Percentiles rank a stretch among this genome's conserved stretches.
Evolutionary conservation across 345 rosid genomes (phyloP).

Genomic region (Pistacia integerrima): DNA sequence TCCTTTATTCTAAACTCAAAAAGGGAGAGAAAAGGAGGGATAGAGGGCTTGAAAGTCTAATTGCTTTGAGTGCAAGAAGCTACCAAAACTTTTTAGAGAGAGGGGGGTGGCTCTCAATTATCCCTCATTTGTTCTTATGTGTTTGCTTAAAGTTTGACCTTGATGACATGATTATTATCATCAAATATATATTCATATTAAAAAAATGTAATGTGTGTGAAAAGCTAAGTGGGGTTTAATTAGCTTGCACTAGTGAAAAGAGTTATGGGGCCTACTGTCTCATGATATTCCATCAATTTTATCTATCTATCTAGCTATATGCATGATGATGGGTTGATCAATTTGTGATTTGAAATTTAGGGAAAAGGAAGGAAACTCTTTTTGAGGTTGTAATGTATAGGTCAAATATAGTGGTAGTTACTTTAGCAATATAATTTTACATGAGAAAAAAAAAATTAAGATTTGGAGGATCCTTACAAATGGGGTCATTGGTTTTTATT

Average conservation of each 20-base stretch:
- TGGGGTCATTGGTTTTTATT: slow-evolving; percentile 30
- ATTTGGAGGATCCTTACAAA: slow-evolving; percentile 16
- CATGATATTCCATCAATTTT: slow-evolving; percentile 55
- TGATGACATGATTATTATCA: slow-evolving; percentile 37
- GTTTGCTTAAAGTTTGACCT: slow-evolving; percentile 77
- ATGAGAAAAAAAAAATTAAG: background rate
- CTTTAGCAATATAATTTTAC: slow-evolving; percentile 18
- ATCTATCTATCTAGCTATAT: background rate
- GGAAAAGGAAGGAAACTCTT: slow-evolving; percentile 18
- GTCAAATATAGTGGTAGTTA: slow-evolving; percentile 15
- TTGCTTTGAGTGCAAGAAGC: slow-evolving; percentile 77
- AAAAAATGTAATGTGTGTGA: slow-evolving; percentile 16
- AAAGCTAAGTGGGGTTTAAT: slow-evolving; percentile 47
- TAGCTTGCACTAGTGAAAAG: slow-evolving; percentile 72
- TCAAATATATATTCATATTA: background rate
- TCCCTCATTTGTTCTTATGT: slow-evolving; percentile 44
- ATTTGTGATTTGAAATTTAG: slow-evolving; percentile 26
- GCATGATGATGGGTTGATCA: slow-evolving; percentile 35
- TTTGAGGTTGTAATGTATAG: slow-evolving; percentile 19
- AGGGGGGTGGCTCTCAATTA: slow-evolving; percentile 32
- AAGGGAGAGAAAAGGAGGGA: background rate
- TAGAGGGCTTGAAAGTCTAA: slow-evolving; percentile 37
- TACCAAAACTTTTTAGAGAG: slow-evolving; percentile 51
- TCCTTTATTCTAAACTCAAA: slow-evolving; percentile 38
- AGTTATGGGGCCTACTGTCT: slow-evolving; percentile 49